A percentile compares a stretch with the other conserved stretches of the same genome.
Evolutionary conservation across 2,329 filamentous ascomycete genomes (phyloP).

Genomic region (Hymenoscyphus fraxineus): DNA sequence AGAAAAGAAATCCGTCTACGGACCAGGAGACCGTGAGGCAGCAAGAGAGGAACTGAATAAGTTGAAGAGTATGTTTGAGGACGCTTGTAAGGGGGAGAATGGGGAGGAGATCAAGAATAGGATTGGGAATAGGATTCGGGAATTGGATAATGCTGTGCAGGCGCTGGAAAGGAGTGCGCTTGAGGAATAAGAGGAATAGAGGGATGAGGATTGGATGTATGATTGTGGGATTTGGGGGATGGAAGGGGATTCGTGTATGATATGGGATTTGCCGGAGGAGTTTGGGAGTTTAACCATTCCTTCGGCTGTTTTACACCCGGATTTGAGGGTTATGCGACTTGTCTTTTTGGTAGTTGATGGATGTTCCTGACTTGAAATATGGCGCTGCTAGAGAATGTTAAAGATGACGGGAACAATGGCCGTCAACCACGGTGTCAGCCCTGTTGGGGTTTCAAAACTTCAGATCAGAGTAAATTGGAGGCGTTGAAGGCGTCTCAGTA

Average conservation of each 20-base stretch:
- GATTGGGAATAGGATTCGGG: constrained; percentile 43
- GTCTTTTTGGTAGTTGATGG: too few relatives aligned
- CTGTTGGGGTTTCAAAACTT: too few relatives aligned
- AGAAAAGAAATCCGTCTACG: constrained; percentile 42
- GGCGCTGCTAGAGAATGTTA: too few relatives aligned
- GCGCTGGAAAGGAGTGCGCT: constrained; percentile 40
- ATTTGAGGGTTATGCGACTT: too few relatives aligned
- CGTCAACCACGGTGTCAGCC: too few relatives aligned
- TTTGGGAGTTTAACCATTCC: too few relatives aligned
- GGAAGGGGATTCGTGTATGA: neutral
- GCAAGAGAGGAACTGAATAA: constrained; percentile 44
- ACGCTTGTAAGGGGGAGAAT: constrained; percentile 35
- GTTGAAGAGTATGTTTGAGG: constrained; percentile 32
- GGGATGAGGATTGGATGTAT: neutral
- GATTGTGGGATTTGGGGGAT: neutral
- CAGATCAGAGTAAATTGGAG: too few relatives aligned
- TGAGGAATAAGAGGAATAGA: constrained; percentile 29
- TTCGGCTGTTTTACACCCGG: too few relatives aligned
- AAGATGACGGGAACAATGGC: too few relatives aligned
- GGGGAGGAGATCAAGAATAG: constrained; percentile 42
- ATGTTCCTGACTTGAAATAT: too few relatives aligned
- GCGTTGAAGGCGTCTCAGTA: too few relatives aligned
- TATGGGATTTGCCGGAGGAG: neutral
- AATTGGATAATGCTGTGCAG: constrained; percentile 43
- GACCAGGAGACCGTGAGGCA: constrained; percentile 42